Percentiles rank a stretch among this genome's conserved stretches.
Evolutionary conservation across 83 land plant genomes (phyloP).

Genomic region (Picea abies): DNA sequence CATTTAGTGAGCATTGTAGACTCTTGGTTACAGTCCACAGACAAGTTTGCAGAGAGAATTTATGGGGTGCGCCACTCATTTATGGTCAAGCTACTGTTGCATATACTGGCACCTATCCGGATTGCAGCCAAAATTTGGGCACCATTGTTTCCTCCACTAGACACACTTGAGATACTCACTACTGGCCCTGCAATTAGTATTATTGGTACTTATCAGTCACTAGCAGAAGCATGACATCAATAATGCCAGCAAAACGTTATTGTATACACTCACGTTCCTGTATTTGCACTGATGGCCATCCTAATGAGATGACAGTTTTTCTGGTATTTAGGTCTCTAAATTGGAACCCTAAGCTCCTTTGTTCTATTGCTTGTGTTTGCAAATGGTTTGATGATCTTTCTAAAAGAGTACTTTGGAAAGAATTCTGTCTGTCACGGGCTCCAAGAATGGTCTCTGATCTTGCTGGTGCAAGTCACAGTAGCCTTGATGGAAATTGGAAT

Average conservation of each 20-base stretch:
- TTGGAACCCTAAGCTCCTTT: conserved; percentile 87
- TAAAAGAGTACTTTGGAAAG: conserved; percentile 84
- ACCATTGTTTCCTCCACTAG: not conserved
- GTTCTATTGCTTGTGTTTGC: conserved; percentile 74
- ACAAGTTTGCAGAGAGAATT: conserved; percentile 2
- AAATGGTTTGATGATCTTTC: conserved; percentile 79
- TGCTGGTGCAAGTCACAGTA: conserved; percentile 58
- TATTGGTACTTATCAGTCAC: not conserved
- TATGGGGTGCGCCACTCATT: not conserved
- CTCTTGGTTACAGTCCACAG: not conserved
- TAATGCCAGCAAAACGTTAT: conserved; percentile 53
- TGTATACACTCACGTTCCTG: conserved; percentile 75
- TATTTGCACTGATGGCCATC: conserved; percentile 65
- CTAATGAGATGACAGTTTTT: conserved; percentile 67
- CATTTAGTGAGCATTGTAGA: not conserved
- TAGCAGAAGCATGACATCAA: conserved; percentile 16
- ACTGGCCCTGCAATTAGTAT: not conserved
- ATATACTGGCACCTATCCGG: not conserved
- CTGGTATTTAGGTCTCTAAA: conserved; percentile 70
- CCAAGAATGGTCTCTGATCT: conserved; percentile 93
- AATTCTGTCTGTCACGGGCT: conserved; percentile 86
- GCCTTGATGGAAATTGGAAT: conserved; percentile 84
- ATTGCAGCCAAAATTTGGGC: not conserved
- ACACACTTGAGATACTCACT: not conserved
- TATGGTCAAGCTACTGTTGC: not conserved